Evolutionary conservation across 2,329 filamentous ascomycete species (phyloP), one percentile per base, ranked within the genome.

Genomic region (Epichloe baconii): DNA sequence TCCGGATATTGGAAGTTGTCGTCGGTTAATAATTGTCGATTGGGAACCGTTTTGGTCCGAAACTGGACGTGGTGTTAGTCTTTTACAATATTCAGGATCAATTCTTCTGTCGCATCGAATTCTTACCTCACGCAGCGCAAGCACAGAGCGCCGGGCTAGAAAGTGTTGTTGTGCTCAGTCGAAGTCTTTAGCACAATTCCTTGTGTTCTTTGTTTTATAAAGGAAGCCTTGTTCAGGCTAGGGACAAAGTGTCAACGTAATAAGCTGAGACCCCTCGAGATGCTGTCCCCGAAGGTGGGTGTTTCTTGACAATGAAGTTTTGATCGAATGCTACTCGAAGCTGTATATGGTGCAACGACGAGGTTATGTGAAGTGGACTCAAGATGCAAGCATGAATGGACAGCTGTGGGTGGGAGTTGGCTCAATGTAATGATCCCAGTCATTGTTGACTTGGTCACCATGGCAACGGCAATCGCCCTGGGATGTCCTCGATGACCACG

Each of bases 121-220:
- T 72, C 72, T 59, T 68, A 88, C 85, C 84, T 89, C 83, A 83
- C 83, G 83, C 83, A 88, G 82, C 78, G 82, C 83, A 85, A 86
- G 82, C 83, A 70, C 81, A 82, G 80, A 77, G 78, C 80, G 84
- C 83, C 84, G 84, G 85, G 84, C 82, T 76, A 71, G 61, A 64
- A 58, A 54, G 62, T 64, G 61, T 62, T 55, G 65, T 72, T 62
- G 70, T 71, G 63, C 69, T 75, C 75, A 78, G 72, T 72, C 69
- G 67, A 63, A 56, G 62, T 62, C 62, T 68, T 68, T 61, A 58
- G 59, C 58, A 54, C 54, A 56, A 50, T 47, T 54, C 44, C 26
- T 41, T 35, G 44, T 49, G 14, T 44, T 44, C 50, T 44, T 50
- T 52, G 49, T 52, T 51, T 49, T 52, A 48, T 57, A 52, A 47